phyloP scores from a whole-genome alignment of 306 rosid species.

The Cucurbita argyrosperma region DNA sequence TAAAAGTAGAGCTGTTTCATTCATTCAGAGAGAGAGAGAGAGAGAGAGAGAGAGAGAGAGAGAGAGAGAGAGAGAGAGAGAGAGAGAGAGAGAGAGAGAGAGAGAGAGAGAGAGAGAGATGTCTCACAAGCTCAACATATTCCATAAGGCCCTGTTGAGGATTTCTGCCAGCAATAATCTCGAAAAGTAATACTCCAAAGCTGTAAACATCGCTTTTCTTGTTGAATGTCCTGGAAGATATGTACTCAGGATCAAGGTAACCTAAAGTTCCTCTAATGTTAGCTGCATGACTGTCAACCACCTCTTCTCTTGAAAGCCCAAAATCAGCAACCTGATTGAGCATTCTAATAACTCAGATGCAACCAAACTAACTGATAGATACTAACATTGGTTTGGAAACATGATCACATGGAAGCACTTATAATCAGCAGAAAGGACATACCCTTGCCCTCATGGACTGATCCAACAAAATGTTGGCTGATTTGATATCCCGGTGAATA shows the following conservation, averaged over 20 bases:
- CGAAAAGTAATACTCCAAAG: slow-evolving; percentile 87
- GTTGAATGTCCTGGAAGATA: slow-evolving; percentile 75
- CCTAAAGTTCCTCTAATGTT: slow-evolving; percentile 77
- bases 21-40: not conserved
- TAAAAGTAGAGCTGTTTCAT: not conserved
- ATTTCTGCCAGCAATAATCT: slow-evolving; percentile 82
- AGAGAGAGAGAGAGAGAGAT: not conserved
- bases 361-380: not conserved
- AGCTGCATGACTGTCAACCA: slow-evolving; percentile 71
- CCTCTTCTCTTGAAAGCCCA: slow-evolving; percentile 97
- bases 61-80: not conserved
- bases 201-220: slow-evolving; percentile 98
- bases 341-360: not conserved
- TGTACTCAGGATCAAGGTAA: slow-evolving; percentile 93
- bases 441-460: slow-evolving; percentile 94
- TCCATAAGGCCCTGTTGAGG: slow-evolving; percentile 99
- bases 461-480: slow-evolving; percentile 77
- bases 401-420: too few species aligned
- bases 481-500: slow-evolving; percentile 88
- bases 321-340: slow-evolving; percentile 81
- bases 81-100: not conserved
- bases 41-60: not conserved
- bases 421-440: slow-evolving; percentile 7
- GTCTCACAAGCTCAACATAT: slow-evolving; percentile 81
- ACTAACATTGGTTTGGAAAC: not conserved